These are phyloP conservation scores for Colletotrichum sp. DNA, from an alignment of 2,329 filamentous ascomycete genomes.

Conservation along the genomic window DNA sequence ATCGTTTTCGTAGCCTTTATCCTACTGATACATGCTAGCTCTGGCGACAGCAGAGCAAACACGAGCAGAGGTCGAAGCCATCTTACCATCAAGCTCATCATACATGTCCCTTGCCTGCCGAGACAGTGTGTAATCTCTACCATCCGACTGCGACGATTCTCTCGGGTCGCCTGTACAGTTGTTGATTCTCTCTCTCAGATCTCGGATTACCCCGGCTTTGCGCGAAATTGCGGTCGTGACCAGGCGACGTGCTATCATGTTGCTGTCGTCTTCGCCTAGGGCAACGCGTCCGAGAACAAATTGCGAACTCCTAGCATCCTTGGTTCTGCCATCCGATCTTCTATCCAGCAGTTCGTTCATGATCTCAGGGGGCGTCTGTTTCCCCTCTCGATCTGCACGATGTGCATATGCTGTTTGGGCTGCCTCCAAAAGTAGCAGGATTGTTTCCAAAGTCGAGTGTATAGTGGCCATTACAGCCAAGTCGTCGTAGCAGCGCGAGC, in stretches of 20 bases:
- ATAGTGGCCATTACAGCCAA: not conserved
- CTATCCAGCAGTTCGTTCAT: not conserved
- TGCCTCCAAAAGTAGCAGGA: not conserved
- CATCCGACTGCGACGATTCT: not conserved
- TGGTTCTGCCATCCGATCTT: not conserved
- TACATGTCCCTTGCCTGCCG: not conserved
- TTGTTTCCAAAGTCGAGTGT: not conserved
- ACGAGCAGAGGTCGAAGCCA: not conserved
- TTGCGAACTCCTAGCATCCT: not conserved
- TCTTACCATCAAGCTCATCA: not conserved
- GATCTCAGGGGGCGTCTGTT: not conserved
- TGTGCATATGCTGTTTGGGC: not conserved
- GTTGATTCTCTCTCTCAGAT: not conserved
- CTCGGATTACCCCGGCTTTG: not conserved
- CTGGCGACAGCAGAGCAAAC: not conserved
- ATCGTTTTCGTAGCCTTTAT: not conserved
- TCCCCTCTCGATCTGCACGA: not conserved
- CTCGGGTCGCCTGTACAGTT: not conserved
- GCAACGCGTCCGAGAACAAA: not conserved
- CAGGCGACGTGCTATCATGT: not conserved
- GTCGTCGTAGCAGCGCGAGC: not conserved
- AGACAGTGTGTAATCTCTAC: not conserved
- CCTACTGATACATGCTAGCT: not conserved
- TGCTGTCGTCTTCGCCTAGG: not conserved
- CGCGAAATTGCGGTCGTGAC: not conserved